Base-by-base conservation (phyloP, 106 monocot species). In the Phalaenopsis aphrodite region DNA sequence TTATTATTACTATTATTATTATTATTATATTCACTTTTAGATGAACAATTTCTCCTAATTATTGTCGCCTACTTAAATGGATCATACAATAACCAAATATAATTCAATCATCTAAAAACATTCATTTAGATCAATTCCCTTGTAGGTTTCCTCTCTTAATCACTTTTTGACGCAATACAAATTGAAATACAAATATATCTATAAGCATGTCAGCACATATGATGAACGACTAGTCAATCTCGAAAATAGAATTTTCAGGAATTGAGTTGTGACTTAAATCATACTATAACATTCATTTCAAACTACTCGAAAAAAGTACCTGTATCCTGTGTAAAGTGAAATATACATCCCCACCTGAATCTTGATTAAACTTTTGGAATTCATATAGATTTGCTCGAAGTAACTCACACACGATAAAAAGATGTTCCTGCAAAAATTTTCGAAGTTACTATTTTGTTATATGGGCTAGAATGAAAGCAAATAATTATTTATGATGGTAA, bases 331-430 rank as follows among this genome's bases (percentile, higher is more conserved):
- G 80, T 73, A 92, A 83, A 52, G 89, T 96, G 77, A 88, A 96
- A 80, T 94, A 96, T 4, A 85, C 43, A 24, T 92, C 96, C 19
- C 84, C 87, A 19, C 93, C 93, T 82, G 87, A 87, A 57, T 96
- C 91, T 55, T 86, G 84, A 85, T 90, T 96, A 67, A 90, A 94
- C 82, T 93, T 96, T 58, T 96, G 96, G 78, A 92, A 93, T 82
- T 96, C 96, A 84, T 94, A 96, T 3, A 96, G 83, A 80, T 96
- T 96, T 81, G 91, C 93, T 72, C 87, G 85, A 41, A 96, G 90
- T 46, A 96, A 64, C 76, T 96, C 96, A 77, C 91, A 94, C 21
- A 94, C 96, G 79, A 96, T 96, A 80, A 96, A 96, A 84, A 96
- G 93, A 82, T 96, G 96, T 82, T 96, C 96, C 96, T 96, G 88